Evolutionary conservation across 2,329 filamentous ascomycete species (phyloP), one percentile per base, ranked within the genome.

Genomic region (Metarhizium album): DNA sequence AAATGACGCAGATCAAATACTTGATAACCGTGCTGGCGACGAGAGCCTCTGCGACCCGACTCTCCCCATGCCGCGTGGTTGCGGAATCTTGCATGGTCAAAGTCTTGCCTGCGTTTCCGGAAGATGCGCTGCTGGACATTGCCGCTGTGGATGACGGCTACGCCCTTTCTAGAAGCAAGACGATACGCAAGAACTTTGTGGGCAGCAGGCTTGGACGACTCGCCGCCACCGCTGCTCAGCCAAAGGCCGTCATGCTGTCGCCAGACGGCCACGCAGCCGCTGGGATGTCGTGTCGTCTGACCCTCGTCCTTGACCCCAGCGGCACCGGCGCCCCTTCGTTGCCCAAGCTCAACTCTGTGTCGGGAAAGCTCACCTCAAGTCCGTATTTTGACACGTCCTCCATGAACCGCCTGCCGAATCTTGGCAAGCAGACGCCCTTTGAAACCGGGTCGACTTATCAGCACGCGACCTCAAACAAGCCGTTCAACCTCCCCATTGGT

Each of bases 1-100:
- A 47, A 20, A 47, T 40, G 46, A 40, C 46, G n/a, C 46, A 47
- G 33, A 38, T 47, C 29, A 37, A 27, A 33, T 47, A 47, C 16
- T 18, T 20, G 18, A 18, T 47, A 8, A 22, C 46, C 6, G 46
- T 40, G n/a, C 18, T 47, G n/a, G 46, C 46, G 4, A 47, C 46
- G 5, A 47, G 23, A 20, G 14, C 9, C n/a, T 23, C 2, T n/a
- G n/a, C n/a, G n/a, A n/a, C n/a, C 20, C 23, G 46, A 9, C 22
- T 13, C 18, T 38, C 8, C 20, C n/a, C 20, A 31, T 37, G n/a
- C 46, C 29, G 33, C 4, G 46, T 47, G 1, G 8, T 47, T 11
- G 46, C 33, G 13, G 46, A 20, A 9, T 47, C 46, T 4, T 22
- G 16, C 33, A 47, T 40, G 31, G 40, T 47, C 46, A 23, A 20